Base-by-base conservation (phyloP, 805 yeast species). In the Yarrowia yakushimensis region DNA sequence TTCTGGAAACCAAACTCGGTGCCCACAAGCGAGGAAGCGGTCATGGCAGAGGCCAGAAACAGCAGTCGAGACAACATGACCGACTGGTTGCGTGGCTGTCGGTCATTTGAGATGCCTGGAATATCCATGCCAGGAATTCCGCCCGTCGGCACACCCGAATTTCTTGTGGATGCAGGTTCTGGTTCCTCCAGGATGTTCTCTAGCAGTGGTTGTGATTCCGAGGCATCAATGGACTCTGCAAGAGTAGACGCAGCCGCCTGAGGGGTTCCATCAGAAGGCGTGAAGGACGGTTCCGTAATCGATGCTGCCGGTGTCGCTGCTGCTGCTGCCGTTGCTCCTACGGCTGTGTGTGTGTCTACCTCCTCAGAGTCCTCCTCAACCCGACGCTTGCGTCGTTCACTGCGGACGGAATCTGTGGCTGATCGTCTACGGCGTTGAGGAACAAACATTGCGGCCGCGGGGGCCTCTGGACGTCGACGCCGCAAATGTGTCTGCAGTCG, bases 41-140 rank as follows among this genome's bases (percentile, higher is more conserved):
- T 78, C 2, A 81, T 78, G 1, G 76, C 72, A 0, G 82, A 80
- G 0, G 82, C 82, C 20, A 78, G 68, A 18, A 80, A 79, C 30
- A 79, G 65, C 18, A 79, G 67, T 34, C 81, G 69, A 1, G 82
- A 76, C 6, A 79, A 70, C 73, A 78, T 75, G 15, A 76, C 74
- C 1, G 79, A 73, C 63, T 79, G 82, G 50, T 68, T 55, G 1
- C 61, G 28, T 2, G 61, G 48, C 17, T 55, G 43, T 0, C 43
- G 59, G 2, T 36, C 25, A 12, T n/a, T 17, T 10, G 55, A 48
- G 18, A 45, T 45, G 18, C 55, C 55, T 4, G 55, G 55, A 48
- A 48, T 31, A 39, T 48, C 55, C 30, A 22, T 31, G 3, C 55
- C 55, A 4, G 55, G 39, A n/a, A 33, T 33, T 3, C 39, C 55